Evolutionary conservation across 176 grass and related monocot genomes (phyloP).

Genomic region (Cocos nucifera): DNA sequence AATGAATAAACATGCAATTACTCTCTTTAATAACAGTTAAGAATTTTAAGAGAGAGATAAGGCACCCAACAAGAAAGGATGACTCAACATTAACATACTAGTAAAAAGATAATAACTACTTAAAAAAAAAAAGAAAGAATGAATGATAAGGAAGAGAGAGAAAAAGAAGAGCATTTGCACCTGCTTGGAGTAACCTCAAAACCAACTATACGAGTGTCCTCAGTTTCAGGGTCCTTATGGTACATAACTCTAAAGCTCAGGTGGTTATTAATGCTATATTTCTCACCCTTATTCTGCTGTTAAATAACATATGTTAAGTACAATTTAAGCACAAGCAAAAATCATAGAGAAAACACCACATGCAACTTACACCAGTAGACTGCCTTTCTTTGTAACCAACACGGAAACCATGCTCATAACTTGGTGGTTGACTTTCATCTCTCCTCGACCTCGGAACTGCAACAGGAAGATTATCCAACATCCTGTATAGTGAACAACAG

Average conservation of each 20-base stretch:
- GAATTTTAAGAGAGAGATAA: too few relatives aligned
- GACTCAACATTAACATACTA: background rate
- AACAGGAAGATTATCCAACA: slow-evolving; percentile 13
- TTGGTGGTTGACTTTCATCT: slow-evolving; percentile 4
- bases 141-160: background rate
- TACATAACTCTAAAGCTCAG: slow-evolving; percentile 13
- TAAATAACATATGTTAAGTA: too few relatives aligned
- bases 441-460: slow-evolving; percentile 5
- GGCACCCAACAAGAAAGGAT: too few relatives aligned
- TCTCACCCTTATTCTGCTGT: background rate
- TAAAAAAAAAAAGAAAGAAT: background rate
- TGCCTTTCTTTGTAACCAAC: slow-evolving; percentile 8
- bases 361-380: background rate
- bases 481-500: background rate
- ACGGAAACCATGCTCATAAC: slow-evolving; percentile 6
- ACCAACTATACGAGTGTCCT: slow-evolving; percentile 9
- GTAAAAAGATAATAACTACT: background rate
- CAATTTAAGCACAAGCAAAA: too few relatives aligned
- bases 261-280: slow-evolving; percentile 16
- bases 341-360: too few relatives aligned
- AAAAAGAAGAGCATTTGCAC: background rate
- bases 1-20: too few relatives aligned
- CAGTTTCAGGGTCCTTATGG: slow-evolving; percentile 3
- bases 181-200: slow-evolving; percentile 13
- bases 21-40: too few relatives aligned